These are phyloP conservation scores for Coccinonectria pachysandricola DNA, from an alignment of 2,329 filamentous ascomycete species.

Conservation along the genomic window DNA sequence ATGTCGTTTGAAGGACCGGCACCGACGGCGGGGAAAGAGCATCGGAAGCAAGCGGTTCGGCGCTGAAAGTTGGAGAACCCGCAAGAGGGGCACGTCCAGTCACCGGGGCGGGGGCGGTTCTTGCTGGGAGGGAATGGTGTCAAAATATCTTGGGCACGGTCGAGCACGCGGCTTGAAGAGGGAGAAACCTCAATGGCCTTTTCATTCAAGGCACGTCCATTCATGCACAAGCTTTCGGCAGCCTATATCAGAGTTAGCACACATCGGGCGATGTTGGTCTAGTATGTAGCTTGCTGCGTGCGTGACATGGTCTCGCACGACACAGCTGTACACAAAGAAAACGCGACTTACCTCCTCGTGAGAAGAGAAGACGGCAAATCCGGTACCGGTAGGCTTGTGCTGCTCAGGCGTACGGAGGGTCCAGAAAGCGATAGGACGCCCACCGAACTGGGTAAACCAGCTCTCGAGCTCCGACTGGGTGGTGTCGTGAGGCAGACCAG, in stretches of 20 bases:
- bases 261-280: too few relatives aligned
- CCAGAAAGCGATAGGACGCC: slow-evolving; percentile 97
- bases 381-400: slow-evolving; percentile 97
- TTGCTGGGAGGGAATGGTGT: slow-evolving; percentile 98
- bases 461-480: slow-evolving; percentile 98
- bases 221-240: slow-evolving; percentile 97
- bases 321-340: too few relatives aligned
- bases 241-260: slow-evolving; percentile 46
- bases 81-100: slow-evolving; percentile 98
- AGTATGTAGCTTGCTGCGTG: too few relatives aligned
- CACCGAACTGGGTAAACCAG: slow-evolving; percentile 99
- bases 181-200: slow-evolving; percentile 98
- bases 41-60: slow-evolving; percentile 96
- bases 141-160: slow-evolving; percentile 89
- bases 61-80: slow-evolving; percentile 99
- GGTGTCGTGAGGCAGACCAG: slow-evolving; percentile 91
- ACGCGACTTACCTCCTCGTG: slow-evolving; percentile 82
- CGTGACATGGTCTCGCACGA: too few relatives aligned
- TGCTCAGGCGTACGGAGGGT: slow-evolving; percentile 95
- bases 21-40: slow-evolving; percentile 93
- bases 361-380: slow-evolving; percentile 96
- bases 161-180: slow-evolving; percentile 90
- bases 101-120: slow-evolving; percentile 90
- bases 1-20: slow-evolving; percentile 60
- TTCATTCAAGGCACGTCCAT: slow-evolving; percentile 92